Evolutionary conservation across 352 stramenopile genomes (phyloP).

Genomic region (Globisporangium takayamanum): DNA sequence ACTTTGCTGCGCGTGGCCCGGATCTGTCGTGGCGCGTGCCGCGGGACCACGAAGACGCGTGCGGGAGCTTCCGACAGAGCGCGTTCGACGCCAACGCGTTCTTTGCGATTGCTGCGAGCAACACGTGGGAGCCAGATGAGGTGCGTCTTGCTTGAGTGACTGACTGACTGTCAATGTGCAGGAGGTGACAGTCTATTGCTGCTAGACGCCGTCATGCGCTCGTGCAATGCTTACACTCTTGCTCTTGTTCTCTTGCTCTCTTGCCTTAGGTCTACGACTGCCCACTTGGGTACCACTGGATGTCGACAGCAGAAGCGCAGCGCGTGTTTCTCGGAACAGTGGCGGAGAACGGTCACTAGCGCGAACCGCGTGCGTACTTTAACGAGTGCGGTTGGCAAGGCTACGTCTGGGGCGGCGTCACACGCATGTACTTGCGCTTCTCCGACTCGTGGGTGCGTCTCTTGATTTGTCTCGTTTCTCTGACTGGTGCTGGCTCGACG

Average conservation of each 20-base stretch:
- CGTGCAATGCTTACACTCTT: background rate
- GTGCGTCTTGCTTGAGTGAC: slow-evolving; percentile 13
- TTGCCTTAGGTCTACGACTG: slow-evolving; percentile 74
- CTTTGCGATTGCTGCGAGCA: slow-evolving; percentile 65
- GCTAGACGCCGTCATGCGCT: no score
- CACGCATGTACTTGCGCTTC: slow-evolving; percentile 78
- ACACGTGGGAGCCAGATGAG: slow-evolving; percentile 51
- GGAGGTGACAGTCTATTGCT: no score
- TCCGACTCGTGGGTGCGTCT: slow-evolving; percentile 56
- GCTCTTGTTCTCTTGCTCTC: background rate
- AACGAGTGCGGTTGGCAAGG: slow-evolving; percentile 82
- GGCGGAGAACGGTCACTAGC: slow-evolving; percentile 16
- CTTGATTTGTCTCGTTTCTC: background rate
- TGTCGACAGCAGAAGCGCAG: slow-evolving; percentile 66
- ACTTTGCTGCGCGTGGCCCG: slow-evolving; percentile 72
- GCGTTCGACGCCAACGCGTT: slow-evolving; percentile 43
- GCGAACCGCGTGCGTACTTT: slow-evolving; percentile 65
- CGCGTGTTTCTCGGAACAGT: slow-evolving; percentile 33
- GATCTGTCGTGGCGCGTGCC: slow-evolving; percentile 59
- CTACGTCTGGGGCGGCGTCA: slow-evolving; percentile 57
- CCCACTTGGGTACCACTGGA: slow-evolving; percentile 73
- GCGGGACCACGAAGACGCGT: slow-evolving; percentile 42
- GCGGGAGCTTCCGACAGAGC: slow-evolving; percentile 60
- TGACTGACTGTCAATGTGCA: background rate
- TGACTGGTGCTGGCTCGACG: background rate